These are phyloP conservation scores for Geotrichum klebahnii DNA, from an alignment of 1,139 yeast species.

Conservation along the genomic window DNA sequence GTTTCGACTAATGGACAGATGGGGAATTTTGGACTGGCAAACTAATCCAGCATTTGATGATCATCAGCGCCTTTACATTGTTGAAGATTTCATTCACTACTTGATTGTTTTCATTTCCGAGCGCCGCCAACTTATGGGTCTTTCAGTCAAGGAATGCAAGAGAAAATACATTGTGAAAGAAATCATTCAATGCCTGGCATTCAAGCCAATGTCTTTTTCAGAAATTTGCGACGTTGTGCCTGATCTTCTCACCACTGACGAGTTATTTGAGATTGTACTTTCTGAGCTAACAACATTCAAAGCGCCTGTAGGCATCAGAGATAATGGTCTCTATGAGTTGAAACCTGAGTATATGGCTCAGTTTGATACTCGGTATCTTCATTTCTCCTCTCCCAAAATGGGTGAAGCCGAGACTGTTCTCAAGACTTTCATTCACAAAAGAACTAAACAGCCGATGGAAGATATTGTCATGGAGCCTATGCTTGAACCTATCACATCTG, in stretches of 20 bases:
- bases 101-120: constrained; percentile 69
- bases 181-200: constrained; percentile 73
- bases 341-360: constrained; percentile 53
- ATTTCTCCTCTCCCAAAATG: constrained; percentile 69
- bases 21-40: constrained; percentile 58
- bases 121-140: constrained; percentile 54
- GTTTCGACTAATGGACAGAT: constrained; percentile 59
- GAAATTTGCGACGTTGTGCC: constrained; percentile 68
- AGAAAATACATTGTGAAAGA: constrained; percentile 59
- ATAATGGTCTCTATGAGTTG: constrained; percentile 64
- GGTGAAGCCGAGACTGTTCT: constrained; percentile 66
- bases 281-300: constrained; percentile 56
- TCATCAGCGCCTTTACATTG: constrained; percentile 49
- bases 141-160: constrained; percentile 50
- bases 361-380: constrained; percentile 79
- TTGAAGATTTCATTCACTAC: constrained; percentile 74
- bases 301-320: constrained; percentile 62
- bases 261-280: constrained; percentile 66
- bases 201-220: constrained; percentile 67
- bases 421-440: constrained; percentile 44
- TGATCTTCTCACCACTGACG: constrained; percentile 65
- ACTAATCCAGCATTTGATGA: constrained; percentile 42
- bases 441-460: constrained; percentile 30
- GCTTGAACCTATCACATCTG: constrained; percentile 33
- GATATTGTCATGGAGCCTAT: constrained; percentile 39